A percentile compares a stretch with the other conserved stretches of the same genome.
Conservation (phyloP, 805 yeast genomes). For the Teunomyces cretensis region DNA sequence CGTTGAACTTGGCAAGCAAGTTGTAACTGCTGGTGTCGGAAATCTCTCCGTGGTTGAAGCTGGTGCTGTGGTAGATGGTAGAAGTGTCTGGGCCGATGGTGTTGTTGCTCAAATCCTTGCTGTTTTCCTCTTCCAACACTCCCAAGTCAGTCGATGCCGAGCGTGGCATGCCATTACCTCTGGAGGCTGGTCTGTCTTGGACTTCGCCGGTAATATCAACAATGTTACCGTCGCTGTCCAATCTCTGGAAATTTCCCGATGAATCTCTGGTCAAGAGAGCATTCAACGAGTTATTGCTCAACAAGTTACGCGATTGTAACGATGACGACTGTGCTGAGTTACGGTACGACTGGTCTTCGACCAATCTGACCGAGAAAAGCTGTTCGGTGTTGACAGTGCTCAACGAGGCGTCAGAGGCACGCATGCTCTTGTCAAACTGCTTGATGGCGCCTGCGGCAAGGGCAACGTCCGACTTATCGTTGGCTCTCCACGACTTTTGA, state of each 20-base stretch:
- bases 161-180: conserved; percentile 27
- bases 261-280: conserved; percentile 23
- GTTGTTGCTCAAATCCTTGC: conserved; percentile 16
- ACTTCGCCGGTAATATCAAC: conserved; percentile 17
- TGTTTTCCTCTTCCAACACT: conserved; percentile 30
- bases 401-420: conserved; percentile 68
- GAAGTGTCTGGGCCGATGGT: conserved; percentile 7
- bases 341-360: conserved; percentile 50
- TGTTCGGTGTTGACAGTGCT: conserved; percentile 88
- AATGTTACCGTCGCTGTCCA: conserved; percentile 47
- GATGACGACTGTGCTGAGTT: conserved; percentile 32
- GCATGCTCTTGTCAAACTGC: conserved; percentile 29
- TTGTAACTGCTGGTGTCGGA: conserved; percentile 15
- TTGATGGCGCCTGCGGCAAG: conserved; percentile 5
- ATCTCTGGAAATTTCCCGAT: conserved; percentile 40
- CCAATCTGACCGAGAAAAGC: conserved; percentile 73
- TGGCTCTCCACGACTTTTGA: conserved; percentile 44
- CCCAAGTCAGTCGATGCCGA: conserved; percentile 27
- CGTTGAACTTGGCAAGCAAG: conserved; percentile 19
- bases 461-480: conserved; percentile 27
- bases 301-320: conserved; percentile 17
- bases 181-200: not conserved
- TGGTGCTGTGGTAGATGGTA: conserved; percentile 13
- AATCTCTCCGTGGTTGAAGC: conserved; percentile 2
- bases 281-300: conserved; percentile 25